phyloP scores from a whole-genome alignment of 306 rosid genomes.

The Corylus americana region DNA sequence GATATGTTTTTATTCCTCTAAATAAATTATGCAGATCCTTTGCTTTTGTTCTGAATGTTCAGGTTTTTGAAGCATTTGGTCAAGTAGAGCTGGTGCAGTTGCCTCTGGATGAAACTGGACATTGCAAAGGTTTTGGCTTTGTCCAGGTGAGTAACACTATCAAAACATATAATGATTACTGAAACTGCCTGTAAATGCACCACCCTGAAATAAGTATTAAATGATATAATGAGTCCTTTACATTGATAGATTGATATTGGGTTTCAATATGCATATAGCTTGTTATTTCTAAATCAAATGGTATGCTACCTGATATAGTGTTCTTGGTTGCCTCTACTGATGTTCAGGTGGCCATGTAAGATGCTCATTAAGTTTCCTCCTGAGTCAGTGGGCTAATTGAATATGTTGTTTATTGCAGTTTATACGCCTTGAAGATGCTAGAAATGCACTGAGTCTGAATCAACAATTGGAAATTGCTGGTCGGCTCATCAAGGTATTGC shows the following conservation, averaged over 20 bases:
- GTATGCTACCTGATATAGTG: slow-evolving; percentile 12
- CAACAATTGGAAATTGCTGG: slow-evolving; percentile 93
- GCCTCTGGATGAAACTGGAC: slow-evolving; percentile 87
- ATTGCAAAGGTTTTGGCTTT: slow-evolving; percentile 95
- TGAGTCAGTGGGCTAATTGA: slow-evolving; percentile 32
- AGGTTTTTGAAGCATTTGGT: slow-evolving; percentile 99
- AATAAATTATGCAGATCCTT: slow-evolving; percentile 23
- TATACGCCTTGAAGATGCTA: slow-evolving; percentile 88
- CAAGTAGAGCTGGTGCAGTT: slow-evolving; percentile 89
- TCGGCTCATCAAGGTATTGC: slow-evolving; percentile 74
- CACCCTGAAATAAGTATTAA: not conserved
- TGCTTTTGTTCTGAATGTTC: slow-evolving; percentile 15
- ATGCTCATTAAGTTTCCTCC: slow-evolving; percentile 28
- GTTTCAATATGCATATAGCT: slow-evolving; percentile 14
- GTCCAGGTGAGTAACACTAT: slow-evolving; percentile 63
- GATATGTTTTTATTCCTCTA: not conserved
- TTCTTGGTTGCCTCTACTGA: slow-evolving; percentile 17
- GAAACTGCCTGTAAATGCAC: not conserved
- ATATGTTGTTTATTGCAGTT: slow-evolving; percentile 56
- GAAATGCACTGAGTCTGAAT: slow-evolving; percentile 86
- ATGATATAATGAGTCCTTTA: not conserved
- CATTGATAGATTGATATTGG: not conserved
- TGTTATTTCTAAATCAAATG: slow-evolving; percentile 11
- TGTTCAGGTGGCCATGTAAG: slow-evolving; percentile 17
- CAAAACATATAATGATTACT: slow-evolving; percentile 11